Percentiles rank a stretch among this genome's conserved stretches.
Evolutionary conservation across 2,329 filamentous ascomycete genomes (phyloP).

Genomic region (Cryphonectria radicalis): DNA sequence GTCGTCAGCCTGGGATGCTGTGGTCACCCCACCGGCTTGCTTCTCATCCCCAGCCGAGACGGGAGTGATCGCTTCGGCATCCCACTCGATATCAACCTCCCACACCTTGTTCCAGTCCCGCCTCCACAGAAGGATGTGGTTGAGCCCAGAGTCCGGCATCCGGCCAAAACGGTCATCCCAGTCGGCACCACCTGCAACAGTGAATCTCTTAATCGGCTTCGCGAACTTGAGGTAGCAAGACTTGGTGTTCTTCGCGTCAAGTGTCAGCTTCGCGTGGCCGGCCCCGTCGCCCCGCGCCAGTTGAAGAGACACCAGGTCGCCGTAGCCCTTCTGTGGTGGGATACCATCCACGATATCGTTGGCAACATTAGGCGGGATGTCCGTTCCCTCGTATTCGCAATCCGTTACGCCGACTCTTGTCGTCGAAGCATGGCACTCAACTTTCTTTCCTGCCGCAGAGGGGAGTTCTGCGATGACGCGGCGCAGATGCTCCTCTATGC

Average conservation of each 20-base stretch:
- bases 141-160: constrained; percentile 65
- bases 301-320: constrained; percentile 69
- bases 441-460: constrained; percentile 65
- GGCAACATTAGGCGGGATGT: constrained; percentile 66
- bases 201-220: constrained; percentile 66
- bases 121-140: constrained; percentile 78
- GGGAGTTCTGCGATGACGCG: constrained; percentile 72
- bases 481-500: constrained; percentile 69
- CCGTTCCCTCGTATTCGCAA: constrained; percentile 71
- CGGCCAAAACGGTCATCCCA: constrained; percentile 69
- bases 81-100: constrained; percentile 75
- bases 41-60: constrained; percentile 26
- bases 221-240: constrained; percentile 77
- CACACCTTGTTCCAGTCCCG: constrained; percentile 78
- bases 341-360: constrained; percentile 46
- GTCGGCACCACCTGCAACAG: constrained; percentile 62
- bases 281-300: constrained; percentile 46
- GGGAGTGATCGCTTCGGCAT: constrained; percentile 37
- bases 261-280: constrained; percentile 60
- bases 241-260: constrained; percentile 77
- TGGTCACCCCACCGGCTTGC: constrained; percentile 14
- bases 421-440: constrained; percentile 55
- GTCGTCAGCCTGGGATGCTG: constrained; percentile 25
- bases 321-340: constrained; percentile 49
- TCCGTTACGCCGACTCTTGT: constrained; percentile 56